Conservation (phyloP, 805 yeast genomes). For the Yarrowia alimentaria region DNA sequence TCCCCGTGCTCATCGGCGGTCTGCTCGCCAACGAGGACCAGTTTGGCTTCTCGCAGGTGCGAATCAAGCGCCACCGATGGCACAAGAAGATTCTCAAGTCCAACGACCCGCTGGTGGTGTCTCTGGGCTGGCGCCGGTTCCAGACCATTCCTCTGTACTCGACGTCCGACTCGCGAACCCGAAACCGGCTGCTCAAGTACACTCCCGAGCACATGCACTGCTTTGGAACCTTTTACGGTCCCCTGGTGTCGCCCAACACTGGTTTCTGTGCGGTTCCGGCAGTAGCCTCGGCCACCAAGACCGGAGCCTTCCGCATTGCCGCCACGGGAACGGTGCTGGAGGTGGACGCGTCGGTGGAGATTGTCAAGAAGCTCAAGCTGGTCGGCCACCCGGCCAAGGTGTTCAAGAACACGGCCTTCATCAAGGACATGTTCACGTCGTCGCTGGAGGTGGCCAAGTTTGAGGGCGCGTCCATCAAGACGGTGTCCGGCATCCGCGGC, state of each 20-base stretch:
- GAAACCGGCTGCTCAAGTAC: constrained; percentile 96
- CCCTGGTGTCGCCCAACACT: constrained; percentile 94
- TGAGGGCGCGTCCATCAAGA: constrained; percentile 95
- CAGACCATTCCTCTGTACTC: constrained; percentile 95
- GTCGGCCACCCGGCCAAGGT: constrained; percentile 94
- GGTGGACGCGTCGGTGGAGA: constrained; percentile 81
- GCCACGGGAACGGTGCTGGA: constrained; percentile 97
- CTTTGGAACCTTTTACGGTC: constrained; percentile 94
- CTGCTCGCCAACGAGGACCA: constrained; percentile 84
- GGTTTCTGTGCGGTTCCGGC: constrained; percentile 94
- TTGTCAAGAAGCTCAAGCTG: constrained; percentile 90
- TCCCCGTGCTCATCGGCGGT: constrained; percentile 88
- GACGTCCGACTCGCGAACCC: constrained; percentile 93
- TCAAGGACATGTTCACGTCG: constrained; percentile 92
- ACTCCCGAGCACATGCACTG: constrained; percentile 98
- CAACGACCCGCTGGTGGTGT: constrained; percentile 89
- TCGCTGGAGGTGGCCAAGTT: constrained; percentile 94
- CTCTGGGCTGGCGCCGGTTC: constrained; percentile 97
- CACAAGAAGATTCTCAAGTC: constrained; percentile 93
- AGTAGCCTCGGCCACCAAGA: constrained; percentile 77
- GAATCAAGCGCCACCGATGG: constrained; percentile 98
- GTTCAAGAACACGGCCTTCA: constrained; percentile 93
- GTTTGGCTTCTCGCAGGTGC: constrained; percentile 87
- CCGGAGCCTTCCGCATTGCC: constrained; percentile 89
- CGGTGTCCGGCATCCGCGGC: constrained; percentile 96